Percentiles rank a stretch among this genome's conserved stretches.
These are phyloP conservation scores for Hirsutella thompsonii DNA, from an alignment of 2,329 filamentous ascomycete genomes.

Conservation along the genomic window DNA sequence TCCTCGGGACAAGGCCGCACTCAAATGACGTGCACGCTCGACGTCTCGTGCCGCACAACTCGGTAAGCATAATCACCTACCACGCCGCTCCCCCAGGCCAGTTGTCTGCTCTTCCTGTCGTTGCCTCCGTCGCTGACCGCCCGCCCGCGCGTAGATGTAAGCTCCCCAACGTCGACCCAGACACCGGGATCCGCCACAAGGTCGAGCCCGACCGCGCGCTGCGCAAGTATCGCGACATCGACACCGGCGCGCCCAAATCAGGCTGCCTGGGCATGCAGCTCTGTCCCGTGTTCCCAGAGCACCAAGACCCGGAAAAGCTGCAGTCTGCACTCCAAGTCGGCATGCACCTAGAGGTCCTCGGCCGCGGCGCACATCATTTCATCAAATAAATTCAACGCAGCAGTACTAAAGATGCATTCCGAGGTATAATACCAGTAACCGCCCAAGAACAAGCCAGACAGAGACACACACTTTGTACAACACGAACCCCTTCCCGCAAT, in stretches of 20 bases:
- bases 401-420: not conserved
- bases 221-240: conserved; percentile 44
- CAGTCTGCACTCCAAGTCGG: conserved; percentile 40
- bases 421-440: not conserved
- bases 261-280: conserved; percentile 56
- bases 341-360: conserved; percentile 38
- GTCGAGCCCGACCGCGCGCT: conserved; percentile 46
- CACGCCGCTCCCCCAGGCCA: not conserved
- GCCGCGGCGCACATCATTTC: conserved; percentile 32
- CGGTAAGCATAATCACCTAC: conserved; percentile 27
- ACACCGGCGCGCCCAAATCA: conserved; percentile 40
- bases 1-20: conserved; percentile 17
- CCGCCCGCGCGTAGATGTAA: conserved; percentile 37
- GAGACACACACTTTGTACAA: conserved; percentile 8
- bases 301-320: conserved; percentile 13
- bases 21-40: conserved; percentile 21
- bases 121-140: not conserved
- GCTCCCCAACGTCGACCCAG: conserved; percentile 56
- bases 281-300: conserved; percentile 37
- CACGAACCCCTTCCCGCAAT: not conserved
- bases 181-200: conserved; percentile 40
- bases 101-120: too few relatives aligned
- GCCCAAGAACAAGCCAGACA: conserved; percentile 1
- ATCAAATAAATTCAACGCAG: conserved; percentile 8
- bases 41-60: conserved; percentile 52